A percentile compares a stretch with the other conserved stretches of the same genome.
phyloP scores from a whole-genome alignment of 2,329 filamentous ascomycete genomes.

The Xylariaceae sp. region DNA sequence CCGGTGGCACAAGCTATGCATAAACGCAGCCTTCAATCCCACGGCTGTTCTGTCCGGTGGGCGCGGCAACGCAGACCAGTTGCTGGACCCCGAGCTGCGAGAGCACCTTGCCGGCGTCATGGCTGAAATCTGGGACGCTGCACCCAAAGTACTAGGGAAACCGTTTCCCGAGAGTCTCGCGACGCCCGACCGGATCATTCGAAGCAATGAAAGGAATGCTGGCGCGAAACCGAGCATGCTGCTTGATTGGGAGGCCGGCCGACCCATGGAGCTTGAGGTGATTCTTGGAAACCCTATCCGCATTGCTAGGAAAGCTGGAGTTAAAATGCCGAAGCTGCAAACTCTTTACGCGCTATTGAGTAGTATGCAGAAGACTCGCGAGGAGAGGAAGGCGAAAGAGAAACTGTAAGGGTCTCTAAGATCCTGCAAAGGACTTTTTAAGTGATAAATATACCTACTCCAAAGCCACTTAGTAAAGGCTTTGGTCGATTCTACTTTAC shows the following conservation, averaged over 20 bases:
- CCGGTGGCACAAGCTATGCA: constrained; percentile 78
- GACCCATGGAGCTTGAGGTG: constrained; percentile 73
- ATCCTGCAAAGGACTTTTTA: no score
- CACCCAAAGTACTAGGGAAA: constrained; percentile 66
- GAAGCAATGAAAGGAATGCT: constrained; percentile 67
- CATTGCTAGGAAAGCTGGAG: constrained; percentile 65
- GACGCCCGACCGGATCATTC: constrained; percentile 65
- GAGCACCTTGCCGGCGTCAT: constrained; percentile 69
- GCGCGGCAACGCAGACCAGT: constrained; percentile 69
- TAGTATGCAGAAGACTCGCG: constrained; percentile 63
- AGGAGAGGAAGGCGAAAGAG: constrained; percentile 41
- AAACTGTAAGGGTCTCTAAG: no score
- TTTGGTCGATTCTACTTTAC: no score
- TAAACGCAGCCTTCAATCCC: constrained; percentile 78
- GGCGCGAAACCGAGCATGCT: constrained; percentile 72
- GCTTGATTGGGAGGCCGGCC: constrained; percentile 70
- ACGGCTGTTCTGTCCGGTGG: constrained; percentile 71
- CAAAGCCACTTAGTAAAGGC: no score
- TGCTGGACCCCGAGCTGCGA: constrained; percentile 65
- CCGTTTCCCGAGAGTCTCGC: constrained; percentile 66
- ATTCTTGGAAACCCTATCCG: constrained; percentile 74
- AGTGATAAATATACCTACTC: no score
- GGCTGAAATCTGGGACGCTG: constrained; percentile 70
- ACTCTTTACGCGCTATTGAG: constrained; percentile 69
- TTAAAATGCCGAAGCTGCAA: constrained; percentile 70